A percentile compares a stretch with the other conserved stretches of the same genome.
Conservation (phyloP, 2,329 filamentous ascomycete species). For the Cordyceps javanica region DNA sequence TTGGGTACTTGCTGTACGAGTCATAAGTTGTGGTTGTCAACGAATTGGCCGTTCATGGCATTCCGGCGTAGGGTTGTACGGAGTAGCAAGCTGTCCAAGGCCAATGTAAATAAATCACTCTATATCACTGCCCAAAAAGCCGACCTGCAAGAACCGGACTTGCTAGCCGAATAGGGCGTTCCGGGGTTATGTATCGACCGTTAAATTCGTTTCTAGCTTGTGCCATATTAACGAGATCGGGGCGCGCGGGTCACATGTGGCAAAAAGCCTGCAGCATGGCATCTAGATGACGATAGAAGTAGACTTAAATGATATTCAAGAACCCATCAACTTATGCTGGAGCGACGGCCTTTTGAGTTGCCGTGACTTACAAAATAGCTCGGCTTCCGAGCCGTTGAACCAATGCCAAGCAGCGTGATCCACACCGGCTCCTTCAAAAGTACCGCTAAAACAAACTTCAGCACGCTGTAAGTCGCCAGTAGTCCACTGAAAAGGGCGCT, state of each 20-base stretch:
- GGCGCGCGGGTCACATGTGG: not conserved
- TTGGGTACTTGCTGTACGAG: not conserved
- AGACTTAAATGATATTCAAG: not conserved
- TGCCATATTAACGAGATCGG: not conserved
- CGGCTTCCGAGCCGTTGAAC: constrained; percentile 8
- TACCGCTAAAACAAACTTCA: not conserved
- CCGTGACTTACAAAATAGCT: not conserved
- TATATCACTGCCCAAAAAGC: not conserved
- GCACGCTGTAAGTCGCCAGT: not conserved
- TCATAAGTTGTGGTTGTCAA: not conserved
- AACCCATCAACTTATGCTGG: not conserved
- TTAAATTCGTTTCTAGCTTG: not conserved
- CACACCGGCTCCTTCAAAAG: not conserved
- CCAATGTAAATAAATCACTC: not conserved
- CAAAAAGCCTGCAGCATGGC: not conserved
- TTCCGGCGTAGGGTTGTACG: not conserved
- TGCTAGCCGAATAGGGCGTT: not conserved
- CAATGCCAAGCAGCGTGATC: not conserved
- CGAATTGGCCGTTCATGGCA: not conserved
- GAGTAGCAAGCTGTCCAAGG: not conserved
- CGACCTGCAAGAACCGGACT: not conserved
- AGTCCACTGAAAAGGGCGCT: not conserved
- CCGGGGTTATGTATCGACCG: not conserved
- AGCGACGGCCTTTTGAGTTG: not conserved
- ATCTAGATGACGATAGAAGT: not conserved